Evolutionary conservation across 768 basidiomycete genomes (phyloP).

Genomic region (Russula sp.): DNA sequence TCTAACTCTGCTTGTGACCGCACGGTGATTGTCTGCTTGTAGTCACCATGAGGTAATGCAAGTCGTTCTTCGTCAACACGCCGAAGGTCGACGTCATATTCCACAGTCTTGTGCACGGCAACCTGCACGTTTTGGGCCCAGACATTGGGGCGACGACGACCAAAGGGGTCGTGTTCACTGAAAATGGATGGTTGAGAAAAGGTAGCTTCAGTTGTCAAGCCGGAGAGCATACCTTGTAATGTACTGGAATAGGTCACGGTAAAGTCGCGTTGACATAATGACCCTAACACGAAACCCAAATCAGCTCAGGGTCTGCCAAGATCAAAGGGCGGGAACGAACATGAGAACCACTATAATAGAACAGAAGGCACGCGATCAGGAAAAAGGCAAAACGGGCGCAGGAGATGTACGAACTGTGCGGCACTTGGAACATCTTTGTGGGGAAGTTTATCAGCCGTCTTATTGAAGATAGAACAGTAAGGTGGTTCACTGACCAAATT

Average conservation of each 20-base stretch:
- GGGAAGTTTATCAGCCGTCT: background rate
- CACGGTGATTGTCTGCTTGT: conserved; percentile 1
- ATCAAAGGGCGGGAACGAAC: background rate
- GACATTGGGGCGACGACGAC: conserved; percentile 17
- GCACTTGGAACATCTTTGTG: conserved; percentile 21
- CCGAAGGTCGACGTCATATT: conserved; percentile 13
- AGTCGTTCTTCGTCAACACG: conserved; percentile 5
- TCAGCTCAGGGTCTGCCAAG: background rate
- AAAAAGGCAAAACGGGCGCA: background rate
- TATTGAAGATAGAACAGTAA: background rate
- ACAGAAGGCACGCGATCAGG: background rate
- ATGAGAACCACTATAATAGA: conserved; percentile 18
- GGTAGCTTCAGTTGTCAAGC: background rate
- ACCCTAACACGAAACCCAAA: conserved; percentile 3
- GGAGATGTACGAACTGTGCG: conserved; percentile 16
- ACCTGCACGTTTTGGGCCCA: conserved; percentile 13
- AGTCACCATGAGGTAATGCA: background rate
- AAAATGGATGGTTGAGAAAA: conserved; percentile 14
- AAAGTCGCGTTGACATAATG: conserved; percentile 19
- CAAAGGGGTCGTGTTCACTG: conserved; percentile 17
- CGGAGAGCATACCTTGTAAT: conserved; percentile 15
- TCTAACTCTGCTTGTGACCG: conserved; percentile 13
- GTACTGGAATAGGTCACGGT: conserved; percentile 19
- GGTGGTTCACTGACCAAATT: conserved; percentile 8
- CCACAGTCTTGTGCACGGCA: conserved; percentile 13